Evolutionary conservation across 192 early-diverging fungal species (phyloP).

Genomic region (Gigaspora rosea): DNA sequence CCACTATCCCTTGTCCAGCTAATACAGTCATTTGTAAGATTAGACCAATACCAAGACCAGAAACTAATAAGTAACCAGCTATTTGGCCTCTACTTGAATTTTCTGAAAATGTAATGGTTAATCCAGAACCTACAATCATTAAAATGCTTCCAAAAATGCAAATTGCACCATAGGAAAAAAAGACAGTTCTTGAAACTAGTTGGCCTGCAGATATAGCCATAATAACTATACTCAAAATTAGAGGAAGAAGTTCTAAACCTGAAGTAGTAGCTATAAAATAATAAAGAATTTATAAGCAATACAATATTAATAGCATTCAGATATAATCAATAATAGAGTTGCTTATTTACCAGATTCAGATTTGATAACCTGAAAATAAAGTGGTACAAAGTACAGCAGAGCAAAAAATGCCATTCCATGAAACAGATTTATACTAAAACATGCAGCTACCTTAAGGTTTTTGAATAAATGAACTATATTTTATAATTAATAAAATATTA

Average conservation of each 20-base stretch:
- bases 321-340: neutral
- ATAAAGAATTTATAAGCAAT: neutral
- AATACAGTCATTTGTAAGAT: constrained; percentile 70
- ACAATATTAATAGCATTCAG: neutral
- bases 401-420: constrained; percentile 52
- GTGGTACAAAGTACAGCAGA: constrained; percentile 67
- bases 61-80: constrained; percentile 65
- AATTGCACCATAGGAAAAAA: constrained; percentile 55
- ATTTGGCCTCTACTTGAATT: constrained; percentile 49
- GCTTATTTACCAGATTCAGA: constrained; percentile 42
- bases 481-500: too few species aligned
- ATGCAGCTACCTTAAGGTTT: neutral
- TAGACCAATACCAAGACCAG: constrained; percentile 74
- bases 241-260: constrained; percentile 74
- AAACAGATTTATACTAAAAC: constrained; percentile 45
- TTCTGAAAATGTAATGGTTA: constrained; percentile 56
- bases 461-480: too few species aligned
- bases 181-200: constrained; percentile 56
- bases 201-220: constrained; percentile 65
- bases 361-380: constrained; percentile 74
- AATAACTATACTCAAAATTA: constrained; percentile 66
- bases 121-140: constrained; percentile 57
- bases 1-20: constrained; percentile 68
- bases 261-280: constrained; percentile 55
- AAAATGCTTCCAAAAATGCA: constrained; percentile 66